Percentiles rank a stretch among this genome's conserved stretches.
Evolutionary conservation across 768 basidiomycete genomes (phyloP).

Genomic region (Lenzites betulinus): DNA sequence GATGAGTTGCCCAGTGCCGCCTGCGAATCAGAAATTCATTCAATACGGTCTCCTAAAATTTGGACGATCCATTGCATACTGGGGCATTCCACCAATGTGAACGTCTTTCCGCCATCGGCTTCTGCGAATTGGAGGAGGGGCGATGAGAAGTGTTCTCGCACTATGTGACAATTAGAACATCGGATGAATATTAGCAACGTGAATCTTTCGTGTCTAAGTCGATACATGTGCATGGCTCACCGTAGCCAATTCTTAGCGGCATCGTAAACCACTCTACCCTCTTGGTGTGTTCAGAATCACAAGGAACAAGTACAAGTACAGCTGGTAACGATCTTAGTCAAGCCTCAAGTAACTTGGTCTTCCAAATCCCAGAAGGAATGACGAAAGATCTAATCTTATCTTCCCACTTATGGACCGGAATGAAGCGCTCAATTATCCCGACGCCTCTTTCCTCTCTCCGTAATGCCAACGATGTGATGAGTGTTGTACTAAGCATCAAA

Average conservation of each 20-base stretch:
- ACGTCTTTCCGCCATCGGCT: slow-evolving; percentile 66
- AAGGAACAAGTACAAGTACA: too few relatives aligned
- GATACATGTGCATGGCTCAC: background rate
- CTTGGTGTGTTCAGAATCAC: background rate
- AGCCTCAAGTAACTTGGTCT: background rate
- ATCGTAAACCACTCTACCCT: background rate
- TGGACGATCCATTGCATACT: slow-evolving; percentile 51
- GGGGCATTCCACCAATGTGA: slow-evolving; percentile 87
- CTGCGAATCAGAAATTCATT: slow-evolving; percentile 36
- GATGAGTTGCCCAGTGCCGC: slow-evolving; percentile 86
- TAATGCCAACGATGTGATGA: too few relatives aligned
- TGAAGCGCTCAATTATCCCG: too few relatives aligned
- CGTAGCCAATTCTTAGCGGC: slow-evolving; percentile 17
- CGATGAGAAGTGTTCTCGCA: slow-evolving; percentile 89
- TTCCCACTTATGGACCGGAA: too few relatives aligned
- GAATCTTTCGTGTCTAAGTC: background rate
- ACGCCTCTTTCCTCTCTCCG: too few relatives aligned
- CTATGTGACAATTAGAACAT: slow-evolving; percentile 37
- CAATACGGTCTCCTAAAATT: background rate
- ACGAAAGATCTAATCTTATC: too few relatives aligned
- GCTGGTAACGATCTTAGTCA: too few relatives aligned
- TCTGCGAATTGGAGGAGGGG: slow-evolving; percentile 87
- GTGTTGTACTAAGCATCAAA: too few relatives aligned
- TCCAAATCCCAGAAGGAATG: background rate
- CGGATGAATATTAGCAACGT: too few relatives aligned